These are phyloP conservation scores for Cyberlindnera veronae DNA, from an alignment of 805 yeast genomes.

Conservation along the genomic window DNA sequence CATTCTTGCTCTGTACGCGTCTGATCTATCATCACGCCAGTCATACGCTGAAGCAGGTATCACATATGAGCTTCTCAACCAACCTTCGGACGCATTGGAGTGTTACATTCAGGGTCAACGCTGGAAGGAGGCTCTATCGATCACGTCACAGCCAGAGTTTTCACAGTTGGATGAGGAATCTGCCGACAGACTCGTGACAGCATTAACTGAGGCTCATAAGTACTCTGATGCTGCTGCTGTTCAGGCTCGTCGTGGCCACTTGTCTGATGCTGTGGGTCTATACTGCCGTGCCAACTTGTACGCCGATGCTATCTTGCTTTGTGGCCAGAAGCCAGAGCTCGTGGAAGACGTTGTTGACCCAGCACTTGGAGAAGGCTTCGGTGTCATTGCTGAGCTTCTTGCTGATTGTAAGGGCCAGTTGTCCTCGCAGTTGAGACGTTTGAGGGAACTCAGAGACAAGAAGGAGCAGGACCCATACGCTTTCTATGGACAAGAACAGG, in stretches of 20 bases:
- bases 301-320: conserved; percentile 72
- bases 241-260: conserved; percentile 58
- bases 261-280: conserved; percentile 58
- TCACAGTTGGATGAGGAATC: conserved; percentile 40
- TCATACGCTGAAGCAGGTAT: conserved; percentile 74
- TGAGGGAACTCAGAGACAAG: conserved; percentile 81
- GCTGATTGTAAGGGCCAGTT: conserved; percentile 93
- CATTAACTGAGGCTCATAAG: conserved; percentile 63
- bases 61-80: conserved; percentile 65
- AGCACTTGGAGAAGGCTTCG: conserved; percentile 83
- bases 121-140: conserved; percentile 82
- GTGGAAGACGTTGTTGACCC: conserved; percentile 63
- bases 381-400: conserved; percentile 76
- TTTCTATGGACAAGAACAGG: conserved; percentile 66
- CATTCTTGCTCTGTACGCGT: conserved; percentile 62
- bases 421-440: conserved; percentile 74
- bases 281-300: conserved; percentile 74
- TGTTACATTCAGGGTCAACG: conserved; percentile 64
- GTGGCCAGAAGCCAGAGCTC: conserved; percentile 43
- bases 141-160: conserved; percentile 43
- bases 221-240: conserved; percentile 81
- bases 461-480: conserved; percentile 82
- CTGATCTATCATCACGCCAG: conserved; percentile 50
- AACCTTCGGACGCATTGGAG: conserved; percentile 59
- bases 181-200: conserved; percentile 57